These are phyloP conservation scores for Candida oleophila DNA, from an alignment of 805 yeast species.

Conservation along the genomic window DNA sequence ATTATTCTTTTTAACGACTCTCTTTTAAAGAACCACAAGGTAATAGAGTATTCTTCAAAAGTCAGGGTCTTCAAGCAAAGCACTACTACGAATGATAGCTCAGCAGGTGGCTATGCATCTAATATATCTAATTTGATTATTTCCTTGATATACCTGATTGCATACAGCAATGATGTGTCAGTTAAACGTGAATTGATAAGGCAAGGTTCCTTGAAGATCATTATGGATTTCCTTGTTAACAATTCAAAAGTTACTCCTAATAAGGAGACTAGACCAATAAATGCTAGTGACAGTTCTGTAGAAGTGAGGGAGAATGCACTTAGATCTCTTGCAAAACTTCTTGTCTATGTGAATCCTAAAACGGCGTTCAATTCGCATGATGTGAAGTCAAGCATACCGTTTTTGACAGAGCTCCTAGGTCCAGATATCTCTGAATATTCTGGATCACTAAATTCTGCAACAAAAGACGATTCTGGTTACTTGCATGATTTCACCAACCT, in stretches of 20 bases:
- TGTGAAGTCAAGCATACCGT: conserved; percentile 44
- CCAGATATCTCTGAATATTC: conserved; percentile 24
- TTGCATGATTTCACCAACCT: conserved; percentile 30
- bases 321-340: conserved; percentile 42
- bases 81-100: conserved; percentile 3
- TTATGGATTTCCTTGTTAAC: conserved; percentile 38
- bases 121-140: conserved; percentile 23
- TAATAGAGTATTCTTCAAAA: conserved; percentile 17
- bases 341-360: conserved; percentile 44
- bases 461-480: conserved; percentile 13
- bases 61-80: conserved; percentile 15
- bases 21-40: conserved; percentile 22
- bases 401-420: conserved; percentile 47
- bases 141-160: conserved; percentile 32
- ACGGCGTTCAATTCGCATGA: conserved; percentile 41
- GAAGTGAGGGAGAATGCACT: conserved; percentile 33
- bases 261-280: conserved; percentile 19
- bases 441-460: conserved; percentile 6
- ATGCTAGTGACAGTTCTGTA: conserved; percentile 10
- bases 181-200: conserved; percentile 38
- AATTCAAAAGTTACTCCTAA: conserved; percentile 19
- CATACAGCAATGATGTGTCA: conserved; percentile 22
- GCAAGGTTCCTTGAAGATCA: conserved; percentile 44
- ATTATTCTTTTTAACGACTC: conserved; percentile 32
- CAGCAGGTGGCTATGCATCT: conserved; percentile 9